Evolutionary conservation across 2,329 filamentous ascomycete genomes (phyloP).

Genomic region (Phialophora macrospora): DNA sequence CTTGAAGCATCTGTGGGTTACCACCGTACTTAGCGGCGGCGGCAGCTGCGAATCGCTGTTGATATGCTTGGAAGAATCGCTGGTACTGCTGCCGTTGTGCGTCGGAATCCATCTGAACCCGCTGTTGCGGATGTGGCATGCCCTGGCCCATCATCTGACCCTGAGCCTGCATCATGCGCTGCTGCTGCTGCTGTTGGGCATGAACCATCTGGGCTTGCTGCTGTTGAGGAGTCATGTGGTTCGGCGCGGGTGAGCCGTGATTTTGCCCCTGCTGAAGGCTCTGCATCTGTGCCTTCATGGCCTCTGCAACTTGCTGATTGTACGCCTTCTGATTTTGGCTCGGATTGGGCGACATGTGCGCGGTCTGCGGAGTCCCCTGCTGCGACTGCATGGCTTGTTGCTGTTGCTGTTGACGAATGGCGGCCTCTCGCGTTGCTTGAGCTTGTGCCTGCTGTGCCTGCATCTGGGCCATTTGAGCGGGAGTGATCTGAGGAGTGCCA

Average conservation of each 20-base stretch:
- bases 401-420: constrained; percentile 42
- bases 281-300: constrained; percentile 38
- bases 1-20: constrained; percentile 35
- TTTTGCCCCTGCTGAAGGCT: constrained; percentile 30
- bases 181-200: constrained; percentile 34
- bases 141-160: constrained; percentile 36
- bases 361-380: constrained; percentile 37
- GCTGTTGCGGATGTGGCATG: constrained; percentile 27
- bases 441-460: constrained; percentile 40
- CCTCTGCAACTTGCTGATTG: constrained; percentile 32
- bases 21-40: constrained; percentile 36
- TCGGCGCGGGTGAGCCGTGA: constrained; percentile 35
- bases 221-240: constrained; percentile 37
- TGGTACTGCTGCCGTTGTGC: constrained; percentile 31
- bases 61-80: constrained; percentile 24
- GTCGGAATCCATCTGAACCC: constrained; percentile 30
- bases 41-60: constrained; percentile 29
- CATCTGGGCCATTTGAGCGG: constrained; percentile 40
- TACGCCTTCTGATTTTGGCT: constrained; percentile 33
- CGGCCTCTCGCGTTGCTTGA: constrained; percentile 41
- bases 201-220: constrained; percentile 32
- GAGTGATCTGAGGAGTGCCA: constrained; percentile 43
- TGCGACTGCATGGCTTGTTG: constrained; percentile 40
- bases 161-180: constrained; percentile 27
- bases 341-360: constrained; percentile 42